These are phyloP conservation scores for Phialophora tarda DNA, from an alignment of 2,329 filamentous ascomycete species.

Conservation along the genomic window DNA sequence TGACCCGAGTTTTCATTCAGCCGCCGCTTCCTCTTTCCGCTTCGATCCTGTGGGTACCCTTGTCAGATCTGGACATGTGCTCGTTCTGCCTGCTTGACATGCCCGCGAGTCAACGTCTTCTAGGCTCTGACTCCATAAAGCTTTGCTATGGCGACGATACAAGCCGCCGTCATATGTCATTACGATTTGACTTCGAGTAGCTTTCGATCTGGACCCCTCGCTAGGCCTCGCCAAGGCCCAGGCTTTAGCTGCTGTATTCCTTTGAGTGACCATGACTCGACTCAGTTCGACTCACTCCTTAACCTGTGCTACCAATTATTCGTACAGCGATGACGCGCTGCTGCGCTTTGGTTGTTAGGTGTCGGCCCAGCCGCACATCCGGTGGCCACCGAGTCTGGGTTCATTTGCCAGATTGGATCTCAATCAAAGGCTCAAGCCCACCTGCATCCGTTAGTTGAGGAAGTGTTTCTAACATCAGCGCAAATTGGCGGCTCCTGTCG, in stretches of 20 bases:
- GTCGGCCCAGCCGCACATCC: too few relatives aligned
- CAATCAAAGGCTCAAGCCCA: not conserved
- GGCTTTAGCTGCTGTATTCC: too few relatives aligned
- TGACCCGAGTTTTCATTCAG: not conserved
- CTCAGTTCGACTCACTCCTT: not conserved
- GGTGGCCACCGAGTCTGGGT: too few relatives aligned
- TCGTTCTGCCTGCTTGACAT: not conserved
- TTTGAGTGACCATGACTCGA: not conserved
- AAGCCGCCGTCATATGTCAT: not conserved
- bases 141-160: not conserved
- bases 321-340: not conserved
- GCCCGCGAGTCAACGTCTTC: not conserved
- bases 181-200: not conserved
- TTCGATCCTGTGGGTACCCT: not conserved
- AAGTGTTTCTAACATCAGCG: not conserved
- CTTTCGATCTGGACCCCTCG: not conserved
- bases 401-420: too few relatives aligned
- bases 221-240: too few relatives aligned
- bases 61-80: not conserved
- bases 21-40: not conserved
- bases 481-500: too few relatives aligned
- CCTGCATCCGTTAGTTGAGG: not conserved
- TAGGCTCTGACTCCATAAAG: not conserved
- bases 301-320: not conserved
- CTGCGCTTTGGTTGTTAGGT: not conserved